A percentile compares a stretch with the other conserved stretches of the same genome.
Evolutionary conservation across 805 yeast genomes (phyloP).

Genomic region (Saccharomyces mikatae): DNA sequence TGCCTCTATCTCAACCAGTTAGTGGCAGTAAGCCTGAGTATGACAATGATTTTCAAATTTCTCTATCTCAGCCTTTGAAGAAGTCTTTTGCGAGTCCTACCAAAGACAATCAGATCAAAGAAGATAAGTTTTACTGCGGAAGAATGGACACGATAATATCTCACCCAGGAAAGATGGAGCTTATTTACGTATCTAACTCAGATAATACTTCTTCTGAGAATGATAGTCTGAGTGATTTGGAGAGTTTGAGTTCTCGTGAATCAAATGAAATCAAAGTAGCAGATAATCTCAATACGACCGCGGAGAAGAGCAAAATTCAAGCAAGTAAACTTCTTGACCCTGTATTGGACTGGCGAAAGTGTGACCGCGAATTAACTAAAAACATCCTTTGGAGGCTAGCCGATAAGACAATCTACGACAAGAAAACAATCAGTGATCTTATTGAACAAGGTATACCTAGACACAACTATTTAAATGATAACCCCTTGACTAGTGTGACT

Average conservation of each 20-base stretch:
- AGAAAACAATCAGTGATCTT: conserved; percentile 7
- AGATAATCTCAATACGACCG: neutral
- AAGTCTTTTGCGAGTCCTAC: neutral
- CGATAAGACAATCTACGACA: conserved; percentile 4
- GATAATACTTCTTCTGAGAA: conserved; percentile 3
- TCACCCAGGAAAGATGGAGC: conserved; percentile 8
- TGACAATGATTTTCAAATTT: neutral
- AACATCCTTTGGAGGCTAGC: conserved; percentile 7
- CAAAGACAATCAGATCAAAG: neutral
- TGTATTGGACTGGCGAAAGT: conserved; percentile 9
- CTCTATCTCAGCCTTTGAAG: neutral
- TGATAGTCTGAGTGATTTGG: neutral
- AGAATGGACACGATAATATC: neutral
- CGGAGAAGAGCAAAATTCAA: conserved; percentile 1
- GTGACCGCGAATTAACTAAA: conserved; percentile 13
- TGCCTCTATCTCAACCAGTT: neutral
- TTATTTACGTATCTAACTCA: conserved; percentile 9
- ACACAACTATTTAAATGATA: conserved; percentile 14
- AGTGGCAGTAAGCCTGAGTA: neutral
- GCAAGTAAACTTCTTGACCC: neutral
- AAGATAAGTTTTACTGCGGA: neutral
- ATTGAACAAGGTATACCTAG: conserved; percentile 17
- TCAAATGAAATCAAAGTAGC: neutral
- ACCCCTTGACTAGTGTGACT: conserved; percentile 18
- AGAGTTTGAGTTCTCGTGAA: neutral